Evolutionary conservation across 2,329 filamentous ascomycete genomes (phyloP).

Genomic region (Bimuria novae-zelandiae): DNA sequence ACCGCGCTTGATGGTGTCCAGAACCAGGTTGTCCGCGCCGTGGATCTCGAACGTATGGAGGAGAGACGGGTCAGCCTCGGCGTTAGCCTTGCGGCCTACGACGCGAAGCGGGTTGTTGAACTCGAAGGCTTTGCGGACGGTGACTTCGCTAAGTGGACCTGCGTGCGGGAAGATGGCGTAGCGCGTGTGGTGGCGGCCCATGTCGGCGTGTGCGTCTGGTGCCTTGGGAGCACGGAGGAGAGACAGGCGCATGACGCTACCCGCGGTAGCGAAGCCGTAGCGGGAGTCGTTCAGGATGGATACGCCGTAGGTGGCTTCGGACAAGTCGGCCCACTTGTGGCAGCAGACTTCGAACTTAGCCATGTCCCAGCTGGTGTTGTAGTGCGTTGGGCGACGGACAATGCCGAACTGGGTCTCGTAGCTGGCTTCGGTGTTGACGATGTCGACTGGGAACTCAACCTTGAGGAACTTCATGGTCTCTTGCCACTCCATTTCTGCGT

Average conservation of each 20-base stretch:
- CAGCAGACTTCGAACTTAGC: slow-evolving; percentile 97
- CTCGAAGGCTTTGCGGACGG: slow-evolving; percentile 81
- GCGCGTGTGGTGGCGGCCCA: slow-evolving; percentile 84
- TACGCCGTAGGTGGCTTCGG: slow-evolving; percentile 85
- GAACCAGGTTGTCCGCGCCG: slow-evolving; percentile 68
- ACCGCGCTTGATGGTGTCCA: slow-evolving; percentile 91
- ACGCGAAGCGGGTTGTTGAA: slow-evolving; percentile 83
- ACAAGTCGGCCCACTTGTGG: slow-evolving; percentile 91
- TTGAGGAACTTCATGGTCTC: slow-evolving; percentile 98
- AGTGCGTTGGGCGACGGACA: slow-evolving; percentile 88
- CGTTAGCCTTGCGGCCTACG: slow-evolving; percentile 39
- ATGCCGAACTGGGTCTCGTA: slow-evolving; percentile 97
- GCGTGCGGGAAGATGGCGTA: slow-evolving; percentile 89
- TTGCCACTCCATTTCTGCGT: slow-evolving; percentile 91
- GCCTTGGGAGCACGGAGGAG: slow-evolving; percentile 88
- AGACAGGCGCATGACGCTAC: slow-evolving; percentile 86
- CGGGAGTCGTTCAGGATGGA: slow-evolving; percentile 94
- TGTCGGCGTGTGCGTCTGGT: slow-evolving; percentile 90
- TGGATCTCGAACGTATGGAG: slow-evolving; percentile 68
- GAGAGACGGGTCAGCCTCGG: slow-evolving; percentile 32
- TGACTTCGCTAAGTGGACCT: slow-evolving; percentile 71
- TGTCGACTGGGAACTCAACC: slow-evolving; percentile 94
- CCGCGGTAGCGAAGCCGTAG: slow-evolving; percentile 90
- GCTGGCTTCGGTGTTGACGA: slow-evolving; percentile 87
- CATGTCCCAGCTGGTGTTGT: slow-evolving; percentile 98